Evolutionary conservation across 2,329 filamentous ascomycete genomes (phyloP), one percentile per base, ranked within the genome.

Genomic region (Trichoderma brevicompactum): DNA sequence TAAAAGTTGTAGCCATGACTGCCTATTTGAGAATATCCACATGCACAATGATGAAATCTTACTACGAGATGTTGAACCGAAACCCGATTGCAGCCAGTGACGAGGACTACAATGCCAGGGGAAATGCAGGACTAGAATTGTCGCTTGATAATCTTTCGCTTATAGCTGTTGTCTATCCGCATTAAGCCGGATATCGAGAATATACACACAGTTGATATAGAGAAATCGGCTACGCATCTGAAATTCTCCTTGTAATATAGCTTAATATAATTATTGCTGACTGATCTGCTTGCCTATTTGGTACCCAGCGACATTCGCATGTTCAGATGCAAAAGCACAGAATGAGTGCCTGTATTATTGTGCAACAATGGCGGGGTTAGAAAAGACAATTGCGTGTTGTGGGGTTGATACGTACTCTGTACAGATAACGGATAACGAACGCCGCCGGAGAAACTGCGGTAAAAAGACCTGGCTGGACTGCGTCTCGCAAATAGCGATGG

Each of bases 371-470:
- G 50, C 36, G 50, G 50, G 50, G 50, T 40, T 17, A 7, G 28
- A 53, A 32, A 8, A 28, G 23, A 28, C 23, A 5, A 28, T 28
- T 28, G 23, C 23, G 23, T 28, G 5, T 28, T 5, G 23, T 2
- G 23, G 23, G 23, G 23, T 49, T 12, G 50, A 19, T 40, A 54
- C 23, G n/a, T 32, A 38, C 56, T 5, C n/a, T n/a, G n/a, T n/a
- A n/a, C n/a, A n/a, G 28, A 43, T 43, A 62, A 28, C 7, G 1
- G 48, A 36, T 49, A 61, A 13, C 17, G 10, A 13, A 41, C 15
- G 36, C 49, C 40, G 41, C 56, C 64, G 64, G 64, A 65, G 56
- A 56, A 61, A 38, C 34, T 1, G 10, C 64, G 64, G 64, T 15
- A 48, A 62, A 62, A 65, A 65, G 13, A 55, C 23, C 23, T 32